Conservation (phyloP, 1,284 basidiomycete genomes). For the Cutaneotrichosporon dermatis region DNA sequence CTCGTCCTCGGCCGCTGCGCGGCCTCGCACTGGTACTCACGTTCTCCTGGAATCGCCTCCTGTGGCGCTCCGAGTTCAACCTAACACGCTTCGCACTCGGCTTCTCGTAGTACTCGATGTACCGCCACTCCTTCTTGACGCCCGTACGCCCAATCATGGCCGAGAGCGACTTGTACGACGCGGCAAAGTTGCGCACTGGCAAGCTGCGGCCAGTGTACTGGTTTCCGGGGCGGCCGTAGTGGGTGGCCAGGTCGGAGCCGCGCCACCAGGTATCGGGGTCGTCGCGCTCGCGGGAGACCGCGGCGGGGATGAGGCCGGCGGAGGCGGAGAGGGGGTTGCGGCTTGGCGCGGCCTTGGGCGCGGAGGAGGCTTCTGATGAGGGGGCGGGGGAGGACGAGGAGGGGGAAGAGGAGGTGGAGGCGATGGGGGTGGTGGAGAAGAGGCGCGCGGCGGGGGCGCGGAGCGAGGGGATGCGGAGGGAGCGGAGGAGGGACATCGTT, state of each 20-base stretch:
- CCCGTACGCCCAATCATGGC: constrained; percentile 6
- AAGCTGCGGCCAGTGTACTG: constrained; percentile 23
- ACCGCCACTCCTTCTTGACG: constrained; percentile 22
- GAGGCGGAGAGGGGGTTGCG: neutral
- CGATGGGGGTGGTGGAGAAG: neutral
- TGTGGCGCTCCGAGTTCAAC: constrained; percentile 32
- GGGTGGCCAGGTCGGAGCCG: neutral
- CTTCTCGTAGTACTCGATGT: constrained; percentile 36
- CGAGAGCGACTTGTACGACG: constrained; percentile 18
- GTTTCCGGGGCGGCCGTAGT: constrained; percentile 20
- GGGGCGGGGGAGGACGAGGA: neutral
- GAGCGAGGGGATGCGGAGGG: neutral
- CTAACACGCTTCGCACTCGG: constrained; percentile 34
- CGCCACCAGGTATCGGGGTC: constrained; percentile 22
- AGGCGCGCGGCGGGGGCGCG: neutral
- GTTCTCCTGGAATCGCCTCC: constrained; percentile 43
- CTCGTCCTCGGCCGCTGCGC: neutral
- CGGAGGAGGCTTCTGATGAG: too few species aligned
- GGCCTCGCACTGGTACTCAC: constrained; percentile 26
- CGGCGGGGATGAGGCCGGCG: neutral
- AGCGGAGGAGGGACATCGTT: neutral
- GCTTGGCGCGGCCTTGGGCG: too few species aligned
- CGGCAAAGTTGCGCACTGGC: constrained; percentile 10
- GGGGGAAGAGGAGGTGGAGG: neutral
- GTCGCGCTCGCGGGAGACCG: constrained; percentile 4